Base-by-base conservation (phyloP, 805 yeast genomes). In the Cyberlindnera xylosilytica region DNA sequence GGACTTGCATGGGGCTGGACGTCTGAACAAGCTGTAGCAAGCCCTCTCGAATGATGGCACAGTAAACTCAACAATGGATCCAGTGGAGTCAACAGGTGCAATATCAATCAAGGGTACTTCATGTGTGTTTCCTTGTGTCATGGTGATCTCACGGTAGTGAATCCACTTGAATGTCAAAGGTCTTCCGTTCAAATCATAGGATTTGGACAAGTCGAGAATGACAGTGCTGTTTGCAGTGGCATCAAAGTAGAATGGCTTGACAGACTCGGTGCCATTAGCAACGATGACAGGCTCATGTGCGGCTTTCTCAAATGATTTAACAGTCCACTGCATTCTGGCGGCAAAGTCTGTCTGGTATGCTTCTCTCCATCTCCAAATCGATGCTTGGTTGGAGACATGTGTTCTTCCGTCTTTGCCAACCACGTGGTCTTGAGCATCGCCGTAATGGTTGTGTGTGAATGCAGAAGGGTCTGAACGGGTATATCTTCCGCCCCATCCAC, bases 401-500 rank as follows among this genome's bases (percentile, higher is more conserved):
- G 16, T 17, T 13, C 4, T 9, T 10, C 39, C 39, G 19, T 36
- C 32, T 12, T n/a, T 16, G 4, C 39, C 39, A 18, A 36, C 12
- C 4, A 36, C 39, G 30, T 50, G 44, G 37, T 61, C 65, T 11
- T 48, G 39, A 22, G 56, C 49, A 44, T 57, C 64, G 19, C 56
- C 55, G 43, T 52, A 58, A 33, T 52, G 58, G 30, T 41, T 38
- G 35, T 42, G 47, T 4, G 42, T 33, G 18, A 36, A 10, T 2
- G 49, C 54, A n/a, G 56, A 42, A 24, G 46, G 38, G 41, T 59
- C 64, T 13, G 39, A 19, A 15, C 51, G 36, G 16, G 41, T 48
- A 38, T 53, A 62, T 30, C 65, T 53, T 16, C 65, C 64, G 32
- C 66, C 64, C 66, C 66, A 62, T n/a, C 61, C 58, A n/a, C 66